Conservation (phyloP, 352 stramenopile species). For the Globisporangium viniferum region DNA sequence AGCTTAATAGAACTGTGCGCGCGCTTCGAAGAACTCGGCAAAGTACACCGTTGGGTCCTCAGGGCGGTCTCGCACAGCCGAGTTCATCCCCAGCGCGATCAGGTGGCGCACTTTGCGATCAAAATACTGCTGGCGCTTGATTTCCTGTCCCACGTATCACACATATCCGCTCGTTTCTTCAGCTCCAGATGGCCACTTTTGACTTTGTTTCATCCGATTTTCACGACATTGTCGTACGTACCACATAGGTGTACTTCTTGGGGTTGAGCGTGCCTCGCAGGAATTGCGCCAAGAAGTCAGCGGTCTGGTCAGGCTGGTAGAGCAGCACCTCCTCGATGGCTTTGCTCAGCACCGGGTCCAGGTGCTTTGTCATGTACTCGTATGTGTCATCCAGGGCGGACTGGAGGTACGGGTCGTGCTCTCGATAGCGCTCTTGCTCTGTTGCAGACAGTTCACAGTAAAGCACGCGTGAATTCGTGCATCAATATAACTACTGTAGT, state of each 20-base stretch:
- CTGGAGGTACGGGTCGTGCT: conserved; percentile 50
- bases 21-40: conserved; percentile 64
- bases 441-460: neutral
- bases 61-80: conserved; percentile 58
- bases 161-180: neutral
- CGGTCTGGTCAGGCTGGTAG: conserved; percentile 70
- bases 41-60: conserved; percentile 48
- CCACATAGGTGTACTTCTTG: conserved; percentile 73
- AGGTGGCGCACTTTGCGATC: conserved; percentile 76
- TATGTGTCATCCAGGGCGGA: conserved; percentile 55
- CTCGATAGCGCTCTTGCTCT: conserved; percentile 64
- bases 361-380: conserved; percentile 64
- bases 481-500: neutral
- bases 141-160: conserved; percentile 31
- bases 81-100: conserved; percentile 59
- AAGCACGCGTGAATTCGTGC: neutral
- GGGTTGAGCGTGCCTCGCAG: conserved; percentile 64
- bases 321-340: conserved; percentile 69
- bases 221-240: conserved; percentile 22
- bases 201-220: neutral
- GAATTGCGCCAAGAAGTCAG: conserved; percentile 65
- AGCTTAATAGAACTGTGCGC: conserved; percentile 61
- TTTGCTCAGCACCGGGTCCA: conserved; percentile 58
- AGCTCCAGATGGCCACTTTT: neutral
- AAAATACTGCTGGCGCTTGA: conserved; percentile 68